A percentile compares a stretch with the other conserved stretches of the same genome.
Evolutionary conservation across 2,329 filamentous ascomycete genomes (phyloP).

Genomic region (Diaporthe aspalathi): DNA sequence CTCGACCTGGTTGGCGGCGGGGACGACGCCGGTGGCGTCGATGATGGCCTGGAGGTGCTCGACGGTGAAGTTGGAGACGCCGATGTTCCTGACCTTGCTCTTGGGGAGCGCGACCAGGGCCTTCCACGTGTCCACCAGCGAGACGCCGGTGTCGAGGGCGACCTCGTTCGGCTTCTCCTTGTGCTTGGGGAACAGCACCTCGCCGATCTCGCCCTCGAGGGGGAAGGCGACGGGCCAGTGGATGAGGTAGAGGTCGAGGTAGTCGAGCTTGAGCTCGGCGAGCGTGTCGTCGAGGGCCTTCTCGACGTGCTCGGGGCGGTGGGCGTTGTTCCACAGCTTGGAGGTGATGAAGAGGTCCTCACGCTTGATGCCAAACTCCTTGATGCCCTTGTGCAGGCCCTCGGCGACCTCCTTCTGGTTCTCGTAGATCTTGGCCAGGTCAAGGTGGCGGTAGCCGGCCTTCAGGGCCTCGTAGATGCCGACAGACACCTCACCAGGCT

Average conservation of each 20-base stretch:
- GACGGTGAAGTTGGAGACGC: slow-evolving; percentile 79
- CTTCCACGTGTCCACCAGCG: slow-evolving; percentile 58
- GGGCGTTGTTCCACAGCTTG: slow-evolving; percentile 75
- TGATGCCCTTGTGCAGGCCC: slow-evolving; percentile 61
- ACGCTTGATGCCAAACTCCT: slow-evolving; percentile 63
- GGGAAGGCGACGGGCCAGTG: slow-evolving; percentile 69
- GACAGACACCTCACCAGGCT: slow-evolving; percentile 71
- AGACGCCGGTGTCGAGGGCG: slow-evolving; percentile 57
- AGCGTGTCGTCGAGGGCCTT: slow-evolving; percentile 67
- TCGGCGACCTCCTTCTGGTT: slow-evolving; percentile 72
- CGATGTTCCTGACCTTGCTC: slow-evolving; percentile 73
- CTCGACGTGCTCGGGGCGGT: slow-evolving; percentile 69
- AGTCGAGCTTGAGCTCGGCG: slow-evolving; percentile 66
- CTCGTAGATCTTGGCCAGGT: slow-evolving; percentile 66
- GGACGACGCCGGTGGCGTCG: slow-evolving; percentile 66
- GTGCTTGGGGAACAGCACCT: slow-evolving; percentile 57
- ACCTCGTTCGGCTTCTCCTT: slow-evolving; percentile 49
- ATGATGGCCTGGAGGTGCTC: slow-evolving; percentile 67
- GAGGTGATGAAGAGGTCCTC: slow-evolving; percentile 73
- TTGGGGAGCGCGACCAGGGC: slow-evolving; percentile 59
- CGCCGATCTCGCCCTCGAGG: slow-evolving; percentile 45
- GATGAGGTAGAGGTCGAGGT: slow-evolving; percentile 72
- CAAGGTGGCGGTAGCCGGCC: slow-evolving; percentile 73
- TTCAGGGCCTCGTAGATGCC: slow-evolving; percentile 74
- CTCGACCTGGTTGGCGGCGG: slow-evolving; percentile 77